Evolutionary conservation across 2,329 filamentous ascomycete genomes (phyloP), one percentile per base, ranked within the genome.

Genomic region (Didymella arachidicola): DNA sequence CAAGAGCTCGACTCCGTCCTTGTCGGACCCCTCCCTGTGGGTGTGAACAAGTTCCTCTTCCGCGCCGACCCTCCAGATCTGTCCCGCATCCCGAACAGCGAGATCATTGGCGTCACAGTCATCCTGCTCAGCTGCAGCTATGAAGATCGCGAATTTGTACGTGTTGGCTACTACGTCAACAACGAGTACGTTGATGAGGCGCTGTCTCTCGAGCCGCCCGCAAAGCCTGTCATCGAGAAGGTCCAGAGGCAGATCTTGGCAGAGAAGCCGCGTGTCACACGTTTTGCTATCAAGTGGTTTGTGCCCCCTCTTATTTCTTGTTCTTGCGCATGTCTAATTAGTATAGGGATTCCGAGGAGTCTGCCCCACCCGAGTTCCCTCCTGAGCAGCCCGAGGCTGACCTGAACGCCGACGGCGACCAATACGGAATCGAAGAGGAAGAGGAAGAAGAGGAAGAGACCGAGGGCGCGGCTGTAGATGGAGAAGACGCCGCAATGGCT

Each of bases 101-200:
- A 99, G 80, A 93, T 99, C 70, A 86, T 99, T 44, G 95, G 95
- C 60, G 96, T 99, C 49, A 99, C 95, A 4, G 95, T 99, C 72
- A 93, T 99, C 70, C 89, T 99, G 55, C 86, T 99, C 66, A 97
- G 93, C 57, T 98, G 95, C 80, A 91, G 92, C 78, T 99, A 99
- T 80, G 95, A 99, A 72, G 90, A 91, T 53, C 88, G 95, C 73
- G 95, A 99, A 79, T 99, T 99, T 72, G 93, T 99, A 38, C 93
- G 95, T 66, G 94, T 99, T 41, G 95, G 95, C 62, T 99, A 99
- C 86, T 99, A 99, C 70, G 95, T 99, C 72, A 99, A 98, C 84
- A 99, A 99, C 73, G 96, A 99, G 79, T 99, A 99, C 78, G 92
- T 96, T 69, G 90, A 91, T 26, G 92, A 96, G 72, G 92, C 96